A percentile compares a stretch with the other conserved stretches of the same genome.
These are phyloP conservation scores for Suillus paluster DNA, from an alignment of 768 basidiomycete species.

Conservation along the genomic window DNA sequence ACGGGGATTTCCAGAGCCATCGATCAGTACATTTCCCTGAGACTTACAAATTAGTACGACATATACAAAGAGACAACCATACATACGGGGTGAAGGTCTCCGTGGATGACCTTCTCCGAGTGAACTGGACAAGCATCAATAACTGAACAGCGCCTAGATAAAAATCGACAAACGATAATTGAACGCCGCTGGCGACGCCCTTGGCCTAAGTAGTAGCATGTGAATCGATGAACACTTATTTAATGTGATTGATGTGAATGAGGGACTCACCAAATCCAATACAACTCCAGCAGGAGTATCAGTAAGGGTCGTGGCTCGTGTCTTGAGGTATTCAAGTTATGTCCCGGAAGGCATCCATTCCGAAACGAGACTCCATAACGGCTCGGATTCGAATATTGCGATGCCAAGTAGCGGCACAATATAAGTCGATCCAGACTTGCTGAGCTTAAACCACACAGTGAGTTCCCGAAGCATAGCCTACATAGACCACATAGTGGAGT, in stretches of 20 bases:
- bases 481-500: not conserved
- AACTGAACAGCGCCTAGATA: not conserved
- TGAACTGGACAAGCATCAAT: conserved; percentile 14
- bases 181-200: conserved; percentile 17
- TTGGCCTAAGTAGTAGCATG: conserved; percentile 12
- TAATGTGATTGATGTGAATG: not conserved
- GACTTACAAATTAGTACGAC: not conserved
- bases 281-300: not conserved
- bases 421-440: not conserved
- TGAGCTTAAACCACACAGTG: not conserved
- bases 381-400: not conserved
- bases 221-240: not conserved
- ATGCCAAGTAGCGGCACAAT: not conserved
- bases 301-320: not conserved
- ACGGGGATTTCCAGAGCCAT: conserved; percentile 33
- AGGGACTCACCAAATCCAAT: conserved; percentile 2
- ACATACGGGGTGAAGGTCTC: conserved; percentile 19
- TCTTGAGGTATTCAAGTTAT: not conserved
- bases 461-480: not conserved
- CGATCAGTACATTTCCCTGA: conserved; percentile 24
- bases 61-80: not conserved
- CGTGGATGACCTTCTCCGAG: conserved; percentile 17
- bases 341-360: not conserved
- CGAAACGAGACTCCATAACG: not conserved
- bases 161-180: conserved; percentile 12